Percentiles rank a stretch among this genome's conserved stretches.
phyloP scores from a whole-genome alignment of 768 basidiomycete genomes.

The Boletellus ananas region DNA sequence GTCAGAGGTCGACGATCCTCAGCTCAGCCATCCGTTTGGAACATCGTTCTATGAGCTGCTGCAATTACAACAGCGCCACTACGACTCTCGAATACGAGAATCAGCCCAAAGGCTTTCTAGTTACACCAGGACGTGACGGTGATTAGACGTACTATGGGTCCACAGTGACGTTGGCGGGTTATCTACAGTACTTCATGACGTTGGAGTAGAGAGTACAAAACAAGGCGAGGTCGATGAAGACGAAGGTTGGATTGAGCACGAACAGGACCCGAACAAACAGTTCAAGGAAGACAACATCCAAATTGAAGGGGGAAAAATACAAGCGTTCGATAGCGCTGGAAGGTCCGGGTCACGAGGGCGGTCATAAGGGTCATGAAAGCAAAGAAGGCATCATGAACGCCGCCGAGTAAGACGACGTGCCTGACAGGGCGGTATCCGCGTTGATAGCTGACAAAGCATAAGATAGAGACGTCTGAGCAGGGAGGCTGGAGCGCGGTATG shows the following conservation, averaged over 20 bases:
- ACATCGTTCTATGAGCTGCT: conserved; percentile 86
- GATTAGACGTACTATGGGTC: conserved; percentile 27
- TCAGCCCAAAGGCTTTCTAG: conserved; percentile 59
- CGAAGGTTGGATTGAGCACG: conserved; percentile 14
- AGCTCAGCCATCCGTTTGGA: conserved; percentile 75
- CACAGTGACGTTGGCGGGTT: conserved; percentile 24
- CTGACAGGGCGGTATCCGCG: conserved; percentile 20
- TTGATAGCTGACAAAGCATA: conserved; percentile 41
- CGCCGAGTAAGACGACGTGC: conserved; percentile 26
- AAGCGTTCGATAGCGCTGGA: conserved; percentile 20
- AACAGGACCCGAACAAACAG: conserved; percentile 13
- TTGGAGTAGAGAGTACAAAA: conserved; percentile 20
- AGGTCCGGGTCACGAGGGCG: conserved; percentile 18
- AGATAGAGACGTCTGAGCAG: conserved; percentile 39
- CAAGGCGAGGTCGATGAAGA: conserved; percentile 16
- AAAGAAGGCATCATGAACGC: conserved; percentile 32
- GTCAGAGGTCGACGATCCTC: conserved; percentile 84
- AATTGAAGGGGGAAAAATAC: conserved; percentile 12
- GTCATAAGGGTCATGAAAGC: conserved; percentile 31
- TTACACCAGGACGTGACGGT: conserved; percentile 36
- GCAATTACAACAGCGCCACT: conserved; percentile 55
- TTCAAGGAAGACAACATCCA: conserved; percentile 32
- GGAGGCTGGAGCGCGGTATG: conserved; percentile 31
- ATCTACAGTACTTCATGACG: conserved; percentile 31
- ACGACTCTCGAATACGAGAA: conserved; percentile 63